phyloP scores from a whole-genome alignment of 805 yeast species.

The Groenewaldozyma tartarivorans region DNA sequence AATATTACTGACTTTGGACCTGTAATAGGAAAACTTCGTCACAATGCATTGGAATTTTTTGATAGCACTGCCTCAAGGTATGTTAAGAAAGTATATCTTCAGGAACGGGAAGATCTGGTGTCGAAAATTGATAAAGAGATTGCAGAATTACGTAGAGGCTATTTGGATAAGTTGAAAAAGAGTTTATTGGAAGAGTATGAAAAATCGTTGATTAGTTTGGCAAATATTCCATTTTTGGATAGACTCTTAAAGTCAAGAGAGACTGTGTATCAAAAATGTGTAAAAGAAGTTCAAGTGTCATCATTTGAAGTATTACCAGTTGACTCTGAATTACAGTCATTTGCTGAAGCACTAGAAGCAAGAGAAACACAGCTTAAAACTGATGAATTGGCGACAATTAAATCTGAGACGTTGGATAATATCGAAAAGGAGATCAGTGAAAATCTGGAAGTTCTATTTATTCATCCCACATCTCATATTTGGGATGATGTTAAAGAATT shows the following conservation, averaged over 20 bases:
- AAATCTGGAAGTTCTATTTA: slow-evolving; percentile 37
- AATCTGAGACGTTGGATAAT: slow-evolving; percentile 23
- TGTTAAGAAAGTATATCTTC: slow-evolving; percentile 52
- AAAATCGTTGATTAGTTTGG: background rate
- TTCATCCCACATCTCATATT: slow-evolving; percentile 22
- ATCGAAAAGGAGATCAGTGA: slow-evolving; percentile 27
- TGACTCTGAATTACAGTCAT: slow-evolving; percentile 18
- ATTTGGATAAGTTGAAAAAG: slow-evolving; percentile 19
- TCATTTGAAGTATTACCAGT: slow-evolving; percentile 28
- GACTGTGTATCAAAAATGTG: background rate
- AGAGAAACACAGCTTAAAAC: slow-evolving; percentile 27
- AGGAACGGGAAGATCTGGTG: slow-evolving; percentile 44
- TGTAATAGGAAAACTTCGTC: slow-evolving; percentile 35
- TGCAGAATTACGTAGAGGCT: slow-evolving; percentile 34
- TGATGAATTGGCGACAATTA: slow-evolving; percentile 35
- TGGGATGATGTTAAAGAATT: slow-evolving; percentile 52
- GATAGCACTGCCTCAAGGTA: slow-evolving; percentile 74
- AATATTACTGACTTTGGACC: slow-evolving; percentile 30
- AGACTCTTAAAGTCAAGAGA: background rate
- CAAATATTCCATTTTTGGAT: background rate
- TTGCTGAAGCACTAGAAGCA: slow-evolving; percentile 27
- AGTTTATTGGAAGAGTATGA: background rate
- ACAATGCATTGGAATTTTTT: slow-evolving; percentile 41
- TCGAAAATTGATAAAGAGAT: slow-evolving; percentile 39
- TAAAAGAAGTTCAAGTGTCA: background rate